Percentiles rank a stretch among this genome's conserved stretches.
Conservation (phyloP, 495 filamentous ascomycete genomes). For the Trichodelitschia bisporula region DNA sequence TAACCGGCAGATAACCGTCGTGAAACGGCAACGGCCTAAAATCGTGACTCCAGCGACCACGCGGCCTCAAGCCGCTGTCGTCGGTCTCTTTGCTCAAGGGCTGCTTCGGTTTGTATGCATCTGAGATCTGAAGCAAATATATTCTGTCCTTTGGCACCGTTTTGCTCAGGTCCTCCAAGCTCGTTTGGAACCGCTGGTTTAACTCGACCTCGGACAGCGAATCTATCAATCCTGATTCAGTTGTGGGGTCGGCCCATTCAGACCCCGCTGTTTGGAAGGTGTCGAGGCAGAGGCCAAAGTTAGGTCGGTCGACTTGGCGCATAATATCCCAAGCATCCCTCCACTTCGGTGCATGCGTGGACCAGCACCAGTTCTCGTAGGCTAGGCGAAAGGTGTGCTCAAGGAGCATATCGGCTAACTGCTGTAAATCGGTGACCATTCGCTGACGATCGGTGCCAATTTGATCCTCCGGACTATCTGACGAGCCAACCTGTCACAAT, state of each 20-base stretch:
- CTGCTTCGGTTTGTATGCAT: constrained; percentile 38
- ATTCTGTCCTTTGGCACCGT: constrained; percentile 47
- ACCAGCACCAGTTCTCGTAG: constrained; percentile 79
- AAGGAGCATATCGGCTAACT: constrained; percentile 38
- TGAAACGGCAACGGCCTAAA: constrained; percentile 45
- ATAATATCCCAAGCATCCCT: constrained; percentile 43
- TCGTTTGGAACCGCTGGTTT: constrained; percentile 23
- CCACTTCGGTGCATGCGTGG: constrained; percentile 44
- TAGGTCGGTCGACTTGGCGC: constrained; percentile 29
- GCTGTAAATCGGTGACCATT: constrained; percentile 34
- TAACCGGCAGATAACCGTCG: constrained; percentile 48
- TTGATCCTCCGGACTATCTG: constrained; percentile 27
- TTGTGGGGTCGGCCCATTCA: constrained; percentile 58
- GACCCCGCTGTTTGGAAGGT: constrained; percentile 58
- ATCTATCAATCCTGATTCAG: constrained; percentile 28
- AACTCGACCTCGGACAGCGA: constrained; percentile 17
- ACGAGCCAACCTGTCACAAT: constrained; percentile 33
- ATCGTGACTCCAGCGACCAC: constrained; percentile 47
- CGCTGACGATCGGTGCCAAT: constrained; percentile 22
- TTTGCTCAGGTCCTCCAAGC: constrained; percentile 25
- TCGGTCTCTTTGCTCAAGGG: constrained; percentile 24
- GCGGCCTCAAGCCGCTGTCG: constrained; percentile 26
- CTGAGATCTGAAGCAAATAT: constrained; percentile 50
- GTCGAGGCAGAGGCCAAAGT: constrained; percentile 57
- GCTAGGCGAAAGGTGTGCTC: constrained; percentile 31